Evolutionary conservation across 352 stramenopile species (phyloP), one percentile per base, ranked within the genome.

Genomic region (Pythium aristosporum): DNA sequence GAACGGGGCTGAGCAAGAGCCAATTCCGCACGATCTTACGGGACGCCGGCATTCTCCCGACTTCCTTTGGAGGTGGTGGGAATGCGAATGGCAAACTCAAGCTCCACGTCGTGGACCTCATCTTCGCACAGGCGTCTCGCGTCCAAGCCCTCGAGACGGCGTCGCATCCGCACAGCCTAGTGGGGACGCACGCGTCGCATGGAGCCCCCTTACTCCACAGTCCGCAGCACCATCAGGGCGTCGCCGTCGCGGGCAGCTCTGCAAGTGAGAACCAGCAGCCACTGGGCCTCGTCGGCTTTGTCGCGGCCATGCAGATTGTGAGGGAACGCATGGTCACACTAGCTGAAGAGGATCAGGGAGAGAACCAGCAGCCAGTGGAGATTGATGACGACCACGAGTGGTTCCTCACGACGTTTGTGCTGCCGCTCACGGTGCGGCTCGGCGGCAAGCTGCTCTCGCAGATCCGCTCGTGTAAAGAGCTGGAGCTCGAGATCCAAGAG

Each of bases 381-480:
- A 87, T 87, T 41, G 75, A 87, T 23, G 74, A 87, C 60, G 80
- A 84, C 59, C 77, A 86, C 39, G 80, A 84, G 59, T 87, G 80
- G 77, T 85, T 89, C 44, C 73, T 86, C 61, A 68, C 77, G 20
- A 77, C 76, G 7, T 87, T 72, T 43, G 52, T 89, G n/a, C 62
- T 86, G 15, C 80, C 77, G 6, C 65, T 89, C 9, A 76, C 76
- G 0, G 68, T 85, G 12, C 71, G 73, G 20, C 67, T 86, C 25
- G 80, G 76, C 25, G 65, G 68, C 0, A 75, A 76, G 25, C 71
- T 89, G 54, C 52, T 86, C 20, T 74, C 67, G 11, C 66, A 77
- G 23, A 82, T 82, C n/a, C 68, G 76, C 23, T 67, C 74, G 44
- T 86, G 74, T 52, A 87, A 87, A 32, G 80, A 89, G 39, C 61